These are phyloP conservation scores for Alternaria arbusti DNA, from an alignment of 2,329 filamentous ascomycete species.

Conservation along the genomic window DNA sequence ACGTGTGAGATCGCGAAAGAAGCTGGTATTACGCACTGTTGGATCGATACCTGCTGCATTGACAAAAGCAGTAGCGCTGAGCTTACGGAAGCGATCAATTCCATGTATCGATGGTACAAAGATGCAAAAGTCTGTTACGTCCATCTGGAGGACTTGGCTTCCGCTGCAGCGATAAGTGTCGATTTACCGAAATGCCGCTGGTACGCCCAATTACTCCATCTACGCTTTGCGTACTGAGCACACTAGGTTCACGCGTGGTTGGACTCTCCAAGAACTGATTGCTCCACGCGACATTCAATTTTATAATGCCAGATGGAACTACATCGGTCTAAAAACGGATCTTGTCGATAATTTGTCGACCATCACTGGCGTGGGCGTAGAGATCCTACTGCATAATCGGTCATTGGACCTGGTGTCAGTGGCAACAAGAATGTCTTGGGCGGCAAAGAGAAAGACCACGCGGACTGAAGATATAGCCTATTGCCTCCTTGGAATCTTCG, in stretches of 20 bases:
- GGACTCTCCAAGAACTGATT: constrained; percentile 1
- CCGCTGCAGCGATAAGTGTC: neutral
- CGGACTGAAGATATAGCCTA: neutral
- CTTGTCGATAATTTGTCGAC: neutral
- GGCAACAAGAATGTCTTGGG: constrained; percentile 3
- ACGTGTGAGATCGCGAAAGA: neutral
- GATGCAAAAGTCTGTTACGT: constrained; percentile 12
- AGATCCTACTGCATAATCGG: neutral
- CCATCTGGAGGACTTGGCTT: neutral
- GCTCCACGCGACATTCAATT: neutral
- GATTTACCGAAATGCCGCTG: neutral
- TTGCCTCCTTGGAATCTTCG: neutral
- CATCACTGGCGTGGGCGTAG: neutral
- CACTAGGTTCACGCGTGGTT: neutral
- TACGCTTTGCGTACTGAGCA: neutral
- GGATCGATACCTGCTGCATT: constrained; percentile 9
- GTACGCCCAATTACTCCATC: neutral
- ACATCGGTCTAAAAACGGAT: neutral
- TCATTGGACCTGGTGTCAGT: neutral
- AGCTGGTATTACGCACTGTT: neutral
- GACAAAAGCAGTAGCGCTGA: constrained; percentile 15
- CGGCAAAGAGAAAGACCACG: neutral
- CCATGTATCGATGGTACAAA: constrained; percentile 18
- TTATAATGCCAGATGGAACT: neutral
- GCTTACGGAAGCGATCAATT: constrained; percentile 19